Evolutionary conservation across 805 yeast genomes (phyloP).

Genomic region (Myxozyma vanderwaltii): DNA sequence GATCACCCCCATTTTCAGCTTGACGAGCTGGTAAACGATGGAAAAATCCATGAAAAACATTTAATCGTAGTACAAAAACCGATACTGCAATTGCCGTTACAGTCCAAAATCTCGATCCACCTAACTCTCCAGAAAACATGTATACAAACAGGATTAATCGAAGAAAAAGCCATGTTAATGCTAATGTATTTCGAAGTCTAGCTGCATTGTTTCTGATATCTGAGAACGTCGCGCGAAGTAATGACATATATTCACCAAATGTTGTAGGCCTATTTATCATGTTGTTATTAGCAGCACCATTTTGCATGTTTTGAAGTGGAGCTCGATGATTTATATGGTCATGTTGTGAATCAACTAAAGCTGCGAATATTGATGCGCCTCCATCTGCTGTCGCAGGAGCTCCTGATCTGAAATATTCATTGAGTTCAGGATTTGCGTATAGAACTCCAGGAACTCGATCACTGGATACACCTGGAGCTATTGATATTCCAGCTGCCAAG

Average conservation of each 20-base stretch:
- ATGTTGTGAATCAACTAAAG: constrained; percentile 11
- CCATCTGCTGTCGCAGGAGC: constrained; percentile 18
- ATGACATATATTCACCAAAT: not conserved
- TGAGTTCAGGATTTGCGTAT: constrained; percentile 4
- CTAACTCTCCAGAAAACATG: constrained; percentile 27
- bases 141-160: constrained; percentile 26
- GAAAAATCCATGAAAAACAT: not conserved
- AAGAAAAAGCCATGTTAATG: constrained; percentile 25
- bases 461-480: constrained; percentile 6
- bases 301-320: not conserved
- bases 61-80: constrained; percentile 18
- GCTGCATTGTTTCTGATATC: constrained; percentile 16
- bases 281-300: not conserved
- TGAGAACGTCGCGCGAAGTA: constrained; percentile 1
- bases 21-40: not conserved
- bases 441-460: constrained; percentile 17
- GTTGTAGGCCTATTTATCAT: not conserved
- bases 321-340: not conserved
- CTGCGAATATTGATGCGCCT: constrained; percentile 15
- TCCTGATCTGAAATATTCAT: constrained; percentile 14
- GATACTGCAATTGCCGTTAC: constrained; percentile 15
- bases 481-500: constrained; percentile 23
- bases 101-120: constrained; percentile 22
- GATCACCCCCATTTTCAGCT: not conserved
- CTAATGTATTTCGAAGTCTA: constrained; percentile 16